Conservation (phyloP, 2,329 filamentous ascomycete genomes). For the Penicillium palitans region DNA sequence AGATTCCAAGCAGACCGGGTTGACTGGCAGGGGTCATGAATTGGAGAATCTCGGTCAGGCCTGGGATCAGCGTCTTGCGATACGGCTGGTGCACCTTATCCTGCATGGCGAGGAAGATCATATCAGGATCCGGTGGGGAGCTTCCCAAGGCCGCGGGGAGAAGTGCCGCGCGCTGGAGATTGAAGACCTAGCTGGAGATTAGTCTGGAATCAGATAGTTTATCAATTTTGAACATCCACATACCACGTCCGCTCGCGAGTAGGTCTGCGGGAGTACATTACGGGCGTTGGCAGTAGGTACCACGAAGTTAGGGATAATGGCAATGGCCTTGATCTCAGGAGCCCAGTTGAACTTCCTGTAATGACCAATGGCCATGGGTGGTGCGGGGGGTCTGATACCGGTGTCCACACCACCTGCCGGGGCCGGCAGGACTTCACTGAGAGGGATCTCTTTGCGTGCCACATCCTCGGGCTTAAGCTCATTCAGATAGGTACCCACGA, state of each 20-base stretch:
- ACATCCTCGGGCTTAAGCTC: conserved; percentile 86
- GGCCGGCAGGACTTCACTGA: conserved; percentile 87
- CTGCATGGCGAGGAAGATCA: conserved; percentile 98
- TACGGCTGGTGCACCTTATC: conserved; percentile 98
- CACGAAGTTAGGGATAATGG: conserved; percentile 94
- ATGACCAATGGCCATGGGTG: conserved; percentile 89
- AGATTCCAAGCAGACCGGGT: conserved; percentile 87
- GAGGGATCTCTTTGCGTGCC: conserved; percentile 86
- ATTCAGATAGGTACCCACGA: conserved; percentile 94
- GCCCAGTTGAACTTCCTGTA: conserved; percentile 96
- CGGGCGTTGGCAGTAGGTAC: conserved; percentile 92
- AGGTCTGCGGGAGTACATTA: conserved; percentile 76
- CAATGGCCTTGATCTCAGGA: conserved; percentile 91
- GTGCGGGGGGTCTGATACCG: conserved; percentile 78
- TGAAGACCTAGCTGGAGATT: conserved; percentile 61
- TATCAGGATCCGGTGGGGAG: conserved; percentile 84
- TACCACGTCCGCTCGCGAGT: conserved; percentile 80
- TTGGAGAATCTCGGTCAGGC: conserved; percentile 83
- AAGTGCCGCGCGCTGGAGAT: conserved; percentile 89
- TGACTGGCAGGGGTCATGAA: conserved; percentile 87
- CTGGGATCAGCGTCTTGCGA: conserved; percentile 85
- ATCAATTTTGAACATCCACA: conserved; percentile 33
- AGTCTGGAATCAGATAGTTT: conserved; percentile 2
- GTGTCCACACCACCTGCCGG: conserved; percentile 91
- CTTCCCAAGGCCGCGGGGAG: conserved; percentile 86